Evolutionary conservation across 2,329 filamentous ascomycete species (phyloP).

Genomic region (Clarireedia homoeocarpa): DNA sequence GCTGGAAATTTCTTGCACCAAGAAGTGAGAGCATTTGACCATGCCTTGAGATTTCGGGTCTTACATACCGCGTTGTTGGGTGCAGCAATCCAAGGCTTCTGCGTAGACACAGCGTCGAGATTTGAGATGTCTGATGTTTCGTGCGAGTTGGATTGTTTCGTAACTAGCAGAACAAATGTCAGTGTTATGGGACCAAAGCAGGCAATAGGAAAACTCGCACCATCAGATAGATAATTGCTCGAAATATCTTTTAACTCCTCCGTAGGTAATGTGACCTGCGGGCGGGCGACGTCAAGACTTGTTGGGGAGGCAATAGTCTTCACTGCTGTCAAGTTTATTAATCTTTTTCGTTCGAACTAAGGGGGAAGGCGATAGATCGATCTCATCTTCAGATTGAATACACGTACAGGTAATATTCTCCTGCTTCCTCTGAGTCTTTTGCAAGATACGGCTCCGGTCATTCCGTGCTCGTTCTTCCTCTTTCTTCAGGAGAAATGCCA

Average conservation of each 20-base stretch:
- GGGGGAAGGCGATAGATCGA: background rate
- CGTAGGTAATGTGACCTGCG: too few species aligned
- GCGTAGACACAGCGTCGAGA: background rate
- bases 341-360: background rate
- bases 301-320: background rate
- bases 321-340: background rate
- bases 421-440: background rate
- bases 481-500: background rate
- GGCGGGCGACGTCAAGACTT: too few species aligned
- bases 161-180: background rate
- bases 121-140: background rate
- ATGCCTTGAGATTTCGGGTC: background rate
- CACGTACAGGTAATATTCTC: background rate
- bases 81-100: conserved; percentile 2
- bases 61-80: background rate
- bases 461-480: background rate
- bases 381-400: background rate
- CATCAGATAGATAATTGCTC: background rate
- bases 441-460: background rate
- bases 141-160: background rate
- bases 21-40: background rate
- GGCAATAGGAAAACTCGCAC: background rate
- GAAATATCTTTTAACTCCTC: too few species aligned
- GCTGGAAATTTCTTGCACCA: background rate
- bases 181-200: background rate